Percentiles rank a stretch among this genome's conserved stretches.
Conservation (phyloP, 2,329 filamentous ascomycete genomes). For the Didymosphaeria variabile region DNA sequence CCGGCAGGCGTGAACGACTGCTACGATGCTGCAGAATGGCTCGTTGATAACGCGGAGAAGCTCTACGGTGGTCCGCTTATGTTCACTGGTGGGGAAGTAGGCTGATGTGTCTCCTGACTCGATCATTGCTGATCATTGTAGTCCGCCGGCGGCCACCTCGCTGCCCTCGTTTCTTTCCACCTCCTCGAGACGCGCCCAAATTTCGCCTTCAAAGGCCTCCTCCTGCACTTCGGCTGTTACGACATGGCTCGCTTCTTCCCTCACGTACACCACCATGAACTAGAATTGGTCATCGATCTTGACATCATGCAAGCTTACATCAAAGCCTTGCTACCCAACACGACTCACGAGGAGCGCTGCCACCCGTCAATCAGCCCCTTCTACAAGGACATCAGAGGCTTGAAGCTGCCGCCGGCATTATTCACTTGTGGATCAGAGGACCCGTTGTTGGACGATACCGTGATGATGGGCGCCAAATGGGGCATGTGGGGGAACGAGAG, state of each 20-base stretch:
- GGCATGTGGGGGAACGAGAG: constrained; percentile 59
- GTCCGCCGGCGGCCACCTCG: constrained; percentile 63
- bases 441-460: constrained; percentile 61
- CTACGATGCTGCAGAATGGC: constrained; percentile 64
- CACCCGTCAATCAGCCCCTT: constrained; percentile 60
- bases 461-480: constrained; percentile 66
- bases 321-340: constrained; percentile 56
- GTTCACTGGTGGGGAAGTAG: constrained; percentile 53
- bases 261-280: constrained; percentile 49
- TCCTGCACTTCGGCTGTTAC: constrained; percentile 64
- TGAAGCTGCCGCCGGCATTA: constrained; percentile 60
- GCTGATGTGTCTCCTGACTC: constrained; percentile 10
- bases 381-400: constrained; percentile 55
- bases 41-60: constrained; percentile 58
- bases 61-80: constrained; percentile 54
- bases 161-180: constrained; percentile 57
- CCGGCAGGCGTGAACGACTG: constrained; percentile 65
- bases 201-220: constrained; percentile 59
- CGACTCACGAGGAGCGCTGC: constrained; percentile 52
- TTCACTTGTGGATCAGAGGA: constrained; percentile 66
- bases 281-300: constrained; percentile 56
- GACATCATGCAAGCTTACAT: constrained; percentile 59
- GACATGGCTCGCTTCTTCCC: constrained; percentile 58
- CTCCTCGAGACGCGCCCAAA: constrained; percentile 50
- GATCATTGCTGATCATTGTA: constrained; percentile 22